Base-by-base conservation (phyloP, 2,329 filamentous ascomycete genomes). In the Piedraia hortae region DNA sequence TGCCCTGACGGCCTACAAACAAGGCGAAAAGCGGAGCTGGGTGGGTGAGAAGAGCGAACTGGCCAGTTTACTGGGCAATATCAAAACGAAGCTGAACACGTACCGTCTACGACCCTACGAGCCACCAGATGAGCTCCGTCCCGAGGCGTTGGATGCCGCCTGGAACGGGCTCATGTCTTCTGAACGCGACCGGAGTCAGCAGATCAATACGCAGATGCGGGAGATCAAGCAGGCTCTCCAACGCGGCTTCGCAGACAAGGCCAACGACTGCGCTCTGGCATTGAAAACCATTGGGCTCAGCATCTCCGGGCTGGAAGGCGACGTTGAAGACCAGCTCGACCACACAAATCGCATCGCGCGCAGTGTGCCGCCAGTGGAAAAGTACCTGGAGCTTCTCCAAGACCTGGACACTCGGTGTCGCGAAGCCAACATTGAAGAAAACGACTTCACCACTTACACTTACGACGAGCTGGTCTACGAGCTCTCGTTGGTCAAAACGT, bases 401-500 rank as follows among this genome's bases (percentile, higher is more conserved):
- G 64, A 63, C 6, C 60, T 93, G 21, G 80, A 91, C 39, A 63
- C 65, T 31, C 77, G 90, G 47, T 97, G 85, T 43, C 62, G 69
- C 28, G 82, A 93, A 51, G 85, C 85, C 29, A 93, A 97, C 43
- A 91, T 97, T 31, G 85, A 97, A 46, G 85, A 97, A 40, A 97
- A 97, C 46, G 85, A 97, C 51, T 93, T 85, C 45, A 97, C 85
- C n/a, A 93, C 82, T 5, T 93, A 93, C 48, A 90, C 82, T 6
- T 85, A 93, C 44, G 85, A 97, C 41, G 85, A 97, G 47, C 59
- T 97, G 18, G 66, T 67, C 28, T 97, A 97, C 48, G 85, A 97
- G 48, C 59, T 93, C 26, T 68, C 75, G 9, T 59, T 97, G 14
- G 85, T 93, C 26, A 80, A 78, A 42, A 70, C 73, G 14, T 85